Base-by-base conservation (phyloP, 75 land plant genomes). In the Selaginella tamariscina region DNA sequence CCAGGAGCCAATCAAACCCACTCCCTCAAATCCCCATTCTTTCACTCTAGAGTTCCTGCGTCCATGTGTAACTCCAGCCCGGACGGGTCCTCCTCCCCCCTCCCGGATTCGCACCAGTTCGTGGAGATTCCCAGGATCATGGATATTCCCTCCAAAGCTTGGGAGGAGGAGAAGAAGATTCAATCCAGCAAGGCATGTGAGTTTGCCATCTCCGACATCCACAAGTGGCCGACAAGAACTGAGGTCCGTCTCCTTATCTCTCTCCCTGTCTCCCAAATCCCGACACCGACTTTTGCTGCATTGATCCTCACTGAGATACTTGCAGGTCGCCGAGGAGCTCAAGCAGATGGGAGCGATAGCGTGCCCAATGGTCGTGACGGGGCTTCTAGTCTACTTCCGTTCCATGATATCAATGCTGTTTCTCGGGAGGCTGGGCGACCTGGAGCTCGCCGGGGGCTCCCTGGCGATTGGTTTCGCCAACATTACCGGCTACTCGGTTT, bases 251-350 rank as follows among this genome's bases (percentile, higher is more conserved):
- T n/a, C n/a, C n/a, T n/a, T n/a, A n/a, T n/a, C n/a, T n/a, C n/a
- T n/a, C n/a, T n/a, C n/a, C n/a, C n/a, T n/a, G n/a, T n/a, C n/a
- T n/a, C n/a, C n/a, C 15, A 39, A 15, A 39, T 39, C 11, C 49
- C 49, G 49, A 15, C 11, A 5, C 49, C 15, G 49, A 15, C 49
- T 5, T 39, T 39, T 39, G 49, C 49, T 39, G 49, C 49, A 39
- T 15, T 39, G 49, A 39, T 39, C 49, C n/a, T 39, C 11, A 39
- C 15, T 15, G 49, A 5, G 49, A 5, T 39, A 5, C 15, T 39
- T 39, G 5, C 73, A 85, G 88, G 69, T 81, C 2, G 13, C 66
- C 68, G 78, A 85, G 57, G 91, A 87, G 75, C n/a, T 81, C 26
- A 74, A 70, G 77, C 62, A 59, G 62, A 59, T 59, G 27, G 62